These are phyloP conservation scores for Sarocladium strictum DNA, from an alignment of 2,329 filamentous ascomycete species.

Conservation along the genomic window DNA sequence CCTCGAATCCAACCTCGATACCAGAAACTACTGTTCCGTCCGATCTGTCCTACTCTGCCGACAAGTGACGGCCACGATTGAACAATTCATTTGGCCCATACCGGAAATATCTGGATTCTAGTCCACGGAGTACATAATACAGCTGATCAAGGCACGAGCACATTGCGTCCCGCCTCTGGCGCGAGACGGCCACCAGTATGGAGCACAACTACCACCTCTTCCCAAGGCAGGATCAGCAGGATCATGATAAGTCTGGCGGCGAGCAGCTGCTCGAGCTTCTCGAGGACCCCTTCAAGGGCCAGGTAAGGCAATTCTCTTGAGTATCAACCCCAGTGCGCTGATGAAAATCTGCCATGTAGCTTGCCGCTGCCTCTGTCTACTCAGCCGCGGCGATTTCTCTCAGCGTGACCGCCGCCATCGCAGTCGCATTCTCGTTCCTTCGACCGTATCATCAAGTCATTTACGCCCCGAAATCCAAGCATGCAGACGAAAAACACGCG, in stretches of 20 bases:
- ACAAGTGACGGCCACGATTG: no score
- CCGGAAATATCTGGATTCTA: background rate
- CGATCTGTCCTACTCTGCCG: no score
- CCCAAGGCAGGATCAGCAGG: conserved; percentile 9
- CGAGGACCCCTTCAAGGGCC: conserved; percentile 42
- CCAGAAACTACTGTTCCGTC: no score
- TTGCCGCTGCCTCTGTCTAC: conserved; percentile 52
- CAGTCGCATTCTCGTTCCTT: conserved; percentile 78
- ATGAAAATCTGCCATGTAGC: conserved; percentile 19
- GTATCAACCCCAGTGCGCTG: background rate
- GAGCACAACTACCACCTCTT: conserved; percentile 12
- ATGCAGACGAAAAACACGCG: conserved; percentile 84
- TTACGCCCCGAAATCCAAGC: conserved; percentile 89
- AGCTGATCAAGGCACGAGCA: background rate
- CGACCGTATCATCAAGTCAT: conserved; percentile 88
- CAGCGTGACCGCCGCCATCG: conserved; percentile 65
- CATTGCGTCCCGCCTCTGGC: conserved; percentile 16
- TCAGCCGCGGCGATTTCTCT: conserved; percentile 77
- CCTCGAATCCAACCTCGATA: no score
- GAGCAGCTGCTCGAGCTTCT: conserved; percentile 43
- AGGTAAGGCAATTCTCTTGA: conserved; percentile 25
- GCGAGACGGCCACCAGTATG: conserved; percentile 13
- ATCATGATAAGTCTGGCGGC: conserved; percentile 24
- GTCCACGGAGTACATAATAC: background rate
- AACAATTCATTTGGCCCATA: no score